A percentile compares a stretch with the other conserved stretches of the same genome.
These are phyloP conservation scores for Pseudopyrenochaeta lycopersici DNA, from an alignment of 2,329 filamentous ascomycete genomes.

Conservation along the genomic window DNA sequence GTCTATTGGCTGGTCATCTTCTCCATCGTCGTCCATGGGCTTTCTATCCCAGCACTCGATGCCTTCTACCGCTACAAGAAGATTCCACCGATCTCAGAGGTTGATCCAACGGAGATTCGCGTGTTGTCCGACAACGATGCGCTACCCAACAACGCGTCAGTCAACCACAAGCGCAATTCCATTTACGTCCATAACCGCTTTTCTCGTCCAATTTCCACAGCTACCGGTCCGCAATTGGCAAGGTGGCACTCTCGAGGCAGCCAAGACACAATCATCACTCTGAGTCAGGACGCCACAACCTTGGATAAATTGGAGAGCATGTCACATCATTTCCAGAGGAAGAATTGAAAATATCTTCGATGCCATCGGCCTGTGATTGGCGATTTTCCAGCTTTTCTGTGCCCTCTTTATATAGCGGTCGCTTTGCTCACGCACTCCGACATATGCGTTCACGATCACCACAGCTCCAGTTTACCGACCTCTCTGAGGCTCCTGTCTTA, in stretches of 20 bases:
- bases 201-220: slow-evolving; percentile 33
- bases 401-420: too few species aligned
- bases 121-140: slow-evolving; percentile 48
- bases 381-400: too few species aligned
- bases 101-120: slow-evolving; percentile 47
- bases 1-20: slow-evolving; percentile 59
- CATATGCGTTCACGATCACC: too few species aligned
- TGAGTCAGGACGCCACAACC: too few species aligned
- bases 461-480: too few species aligned
- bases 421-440: too few species aligned
- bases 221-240: slow-evolving; percentile 10
- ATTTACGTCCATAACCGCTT: slow-evolving; percentile 61
- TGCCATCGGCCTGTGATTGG: too few species aligned
- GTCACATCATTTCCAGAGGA: too few species aligned
- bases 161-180: slow-evolving; percentile 34
- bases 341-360: too few species aligned
- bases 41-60: slow-evolving; percentile 59
- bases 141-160: slow-evolving; percentile 53
- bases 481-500: too few species aligned
- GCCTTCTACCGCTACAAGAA: slow-evolving; percentile 51
- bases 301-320: too few species aligned
- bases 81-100: slow-evolving; percentile 55
- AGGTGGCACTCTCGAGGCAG: slow-evolving; percentile 11
- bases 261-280: too few species aligned
- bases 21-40: slow-evolving; percentile 58